A percentile compares a stretch with the other conserved stretches of the same genome.
These are phyloP conservation scores for Geotrichum citri-aurantii DNA, from an alignment of 1,139 yeast species.

Conservation along the genomic window DNA sequence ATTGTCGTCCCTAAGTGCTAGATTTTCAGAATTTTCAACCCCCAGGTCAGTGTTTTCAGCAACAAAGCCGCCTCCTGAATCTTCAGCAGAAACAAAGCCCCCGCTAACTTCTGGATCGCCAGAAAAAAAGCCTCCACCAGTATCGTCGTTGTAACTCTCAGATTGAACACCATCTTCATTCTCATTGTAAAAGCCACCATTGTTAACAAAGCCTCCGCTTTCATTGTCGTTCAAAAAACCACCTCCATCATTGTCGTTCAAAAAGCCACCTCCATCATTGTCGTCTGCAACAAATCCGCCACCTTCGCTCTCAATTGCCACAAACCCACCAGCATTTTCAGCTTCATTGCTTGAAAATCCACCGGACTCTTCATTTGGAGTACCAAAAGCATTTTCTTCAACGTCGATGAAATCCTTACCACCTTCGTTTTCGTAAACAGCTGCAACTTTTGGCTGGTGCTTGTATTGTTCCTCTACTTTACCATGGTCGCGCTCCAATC, in stretches of 20 bases:
- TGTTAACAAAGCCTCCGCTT: not conserved
- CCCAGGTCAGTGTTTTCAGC: not conserved
- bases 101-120: conserved; percentile 15
- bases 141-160: conserved; percentile 5
- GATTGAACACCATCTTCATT: conserved; percentile 8
- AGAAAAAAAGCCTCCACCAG: conserved; percentile 15
- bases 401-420: not conserved
- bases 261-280: conserved; percentile 16
- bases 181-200: conserved; percentile 9
- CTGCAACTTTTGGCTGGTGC: not conserved
- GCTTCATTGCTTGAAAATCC: not conserved
- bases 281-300: conserved; percentile 16
- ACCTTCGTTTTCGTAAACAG: not conserved
- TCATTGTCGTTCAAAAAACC: not conserved
- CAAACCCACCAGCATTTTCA: not conserved
- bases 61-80: conserved; percentile 8
- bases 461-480: conserved; percentile 32
- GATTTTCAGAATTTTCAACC: not conserved
- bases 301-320: conserved; percentile 8
- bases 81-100: conserved; percentile 3
- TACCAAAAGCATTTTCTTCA: not conserved
- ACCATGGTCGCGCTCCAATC: conserved; percentile 66
- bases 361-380: not conserved
- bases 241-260: not conserved
- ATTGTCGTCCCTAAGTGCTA: not conserved